Percentiles rank a stretch among this genome's conserved stretches.
Evolutionary conservation across 106 monocot species (phyloP).

Genomic region (Xerophyta viscosa): DNA sequence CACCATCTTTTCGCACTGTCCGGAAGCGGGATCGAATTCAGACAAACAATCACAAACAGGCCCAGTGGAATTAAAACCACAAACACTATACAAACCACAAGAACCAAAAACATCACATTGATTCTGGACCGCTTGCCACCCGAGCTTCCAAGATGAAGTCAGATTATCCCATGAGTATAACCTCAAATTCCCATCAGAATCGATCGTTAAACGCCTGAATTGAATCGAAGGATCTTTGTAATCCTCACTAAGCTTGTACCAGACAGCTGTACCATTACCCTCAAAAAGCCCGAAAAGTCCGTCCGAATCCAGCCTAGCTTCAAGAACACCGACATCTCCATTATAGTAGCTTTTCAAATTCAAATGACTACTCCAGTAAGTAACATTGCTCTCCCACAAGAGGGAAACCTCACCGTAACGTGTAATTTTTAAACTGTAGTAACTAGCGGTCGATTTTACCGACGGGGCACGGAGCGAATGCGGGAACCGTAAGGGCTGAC

Average conservation of each 20-base stretch:
- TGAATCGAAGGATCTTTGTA: slow-evolving; percentile 25
- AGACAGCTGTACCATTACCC: background rate
- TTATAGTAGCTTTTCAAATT: background rate
- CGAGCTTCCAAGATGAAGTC: slow-evolving; percentile 20
- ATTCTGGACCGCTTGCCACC: slow-evolving; percentile 32
- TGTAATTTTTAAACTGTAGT: slow-evolving; percentile 25
- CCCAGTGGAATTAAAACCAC: slow-evolving; percentile 19
- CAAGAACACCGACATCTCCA: background rate
- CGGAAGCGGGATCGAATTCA: slow-evolving; percentile 6
- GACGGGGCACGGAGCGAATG: slow-evolving; percentile 24
- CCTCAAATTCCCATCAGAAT: slow-evolving; percentile 36
- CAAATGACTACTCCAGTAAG: slow-evolving; percentile 30
- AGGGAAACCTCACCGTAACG: slow-evolving; percentile 26
- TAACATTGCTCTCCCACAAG: slow-evolving; percentile 44
- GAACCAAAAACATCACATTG: slow-evolving; percentile 41
- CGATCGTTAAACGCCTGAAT: slow-evolving; percentile 28
- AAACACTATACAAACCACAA: slow-evolving; percentile 31
- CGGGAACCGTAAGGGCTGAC: slow-evolving; percentile 25
- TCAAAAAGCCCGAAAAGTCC: slow-evolving; percentile 31
- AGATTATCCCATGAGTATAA: slow-evolving; percentile 32
- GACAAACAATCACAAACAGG: slow-evolving; percentile 24
- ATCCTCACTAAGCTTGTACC: slow-evolving; percentile 26
- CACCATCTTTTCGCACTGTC: slow-evolving; percentile 20
- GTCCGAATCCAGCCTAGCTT: slow-evolving; percentile 19
- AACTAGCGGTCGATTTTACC: slow-evolving; percentile 18